A percentile compares a stretch with the other conserved stretches of the same genome.
phyloP scores from a whole-genome alignment of 257 asterid genomes.

The Solanum chmielewskii region DNA sequence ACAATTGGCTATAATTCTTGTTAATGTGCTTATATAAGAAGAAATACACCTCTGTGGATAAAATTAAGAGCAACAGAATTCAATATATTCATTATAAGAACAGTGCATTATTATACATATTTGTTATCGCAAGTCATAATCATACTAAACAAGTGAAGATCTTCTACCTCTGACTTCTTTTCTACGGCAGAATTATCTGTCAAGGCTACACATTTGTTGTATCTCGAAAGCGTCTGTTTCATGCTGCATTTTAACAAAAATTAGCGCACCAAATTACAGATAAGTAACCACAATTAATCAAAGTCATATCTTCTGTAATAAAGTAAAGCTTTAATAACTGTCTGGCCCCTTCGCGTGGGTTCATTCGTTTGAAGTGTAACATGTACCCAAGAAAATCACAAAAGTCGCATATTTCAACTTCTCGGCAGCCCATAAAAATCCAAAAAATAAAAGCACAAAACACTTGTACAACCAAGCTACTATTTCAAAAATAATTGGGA shows the following conservation, averaged over 20 bases:
- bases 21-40: not conserved
- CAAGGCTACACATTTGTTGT: slow-evolving; percentile 21
- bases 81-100: not conserved
- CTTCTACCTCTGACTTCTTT: slow-evolving; percentile 31
- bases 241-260: slow-evolving; percentile 36
- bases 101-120: not conserved
- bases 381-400: not conserved
- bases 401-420: not conserved
- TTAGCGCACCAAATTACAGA: not conserved
- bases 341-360: not conserved
- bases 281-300: not conserved
- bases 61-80: not conserved
- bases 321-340: not conserved
- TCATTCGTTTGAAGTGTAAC: not conserved
- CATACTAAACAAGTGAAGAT: not conserved
- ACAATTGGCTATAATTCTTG: not conserved
- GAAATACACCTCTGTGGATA: not conserved
- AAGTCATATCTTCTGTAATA: not conserved
- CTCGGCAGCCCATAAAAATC: not conserved
- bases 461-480: not conserved
- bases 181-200: slow-evolving; percentile 24
- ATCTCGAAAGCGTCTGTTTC: slow-evolving; percentile 38
- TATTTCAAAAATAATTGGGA: not conserved
- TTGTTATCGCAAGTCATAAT: not conserved
- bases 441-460: not conserved